Conservation (phyloP, 495 filamentous ascomycete genomes). For the Talaromyces wortmannii region DNA sequence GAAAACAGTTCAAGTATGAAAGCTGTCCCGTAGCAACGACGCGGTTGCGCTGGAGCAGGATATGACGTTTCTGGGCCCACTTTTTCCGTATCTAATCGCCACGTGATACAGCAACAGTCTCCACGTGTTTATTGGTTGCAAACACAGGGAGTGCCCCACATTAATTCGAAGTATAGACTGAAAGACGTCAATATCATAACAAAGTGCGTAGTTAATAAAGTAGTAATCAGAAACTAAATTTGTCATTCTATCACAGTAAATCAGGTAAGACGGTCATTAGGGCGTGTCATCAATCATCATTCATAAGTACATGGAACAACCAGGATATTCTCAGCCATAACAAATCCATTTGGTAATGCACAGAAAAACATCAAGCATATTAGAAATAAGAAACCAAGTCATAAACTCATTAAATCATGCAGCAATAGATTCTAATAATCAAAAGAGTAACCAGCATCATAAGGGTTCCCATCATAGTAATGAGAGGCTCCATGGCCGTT, state of each 20-base stretch:
- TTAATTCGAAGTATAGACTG: no score
- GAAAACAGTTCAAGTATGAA: no score
- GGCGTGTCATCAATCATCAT: background rate
- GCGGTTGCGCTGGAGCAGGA: background rate
- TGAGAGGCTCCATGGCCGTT: slow-evolving; percentile 8
- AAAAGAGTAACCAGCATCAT: background rate
- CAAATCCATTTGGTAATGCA: no score
- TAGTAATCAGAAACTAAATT: background rate
- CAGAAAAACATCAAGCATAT: no score
- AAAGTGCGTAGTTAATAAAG: background rate
- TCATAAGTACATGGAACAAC: background rate
- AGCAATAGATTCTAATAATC: background rate
- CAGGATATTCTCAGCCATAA: background rate
- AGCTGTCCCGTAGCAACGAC: background rate
- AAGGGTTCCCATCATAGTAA: slow-evolving; percentile 16
- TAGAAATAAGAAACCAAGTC: background rate
- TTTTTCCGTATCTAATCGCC: background rate
- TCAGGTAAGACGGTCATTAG: background rate
- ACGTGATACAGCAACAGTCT: background rate
- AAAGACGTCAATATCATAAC: no score
- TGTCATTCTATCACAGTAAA: background rate
- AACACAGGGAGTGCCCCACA: no score
- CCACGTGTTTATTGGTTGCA: background rate
- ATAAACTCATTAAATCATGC: background rate
- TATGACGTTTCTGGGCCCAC: background rate